Base-by-base conservation (phyloP, 345 rosid genomes). In the Bretschneidera sinensis region DNA sequence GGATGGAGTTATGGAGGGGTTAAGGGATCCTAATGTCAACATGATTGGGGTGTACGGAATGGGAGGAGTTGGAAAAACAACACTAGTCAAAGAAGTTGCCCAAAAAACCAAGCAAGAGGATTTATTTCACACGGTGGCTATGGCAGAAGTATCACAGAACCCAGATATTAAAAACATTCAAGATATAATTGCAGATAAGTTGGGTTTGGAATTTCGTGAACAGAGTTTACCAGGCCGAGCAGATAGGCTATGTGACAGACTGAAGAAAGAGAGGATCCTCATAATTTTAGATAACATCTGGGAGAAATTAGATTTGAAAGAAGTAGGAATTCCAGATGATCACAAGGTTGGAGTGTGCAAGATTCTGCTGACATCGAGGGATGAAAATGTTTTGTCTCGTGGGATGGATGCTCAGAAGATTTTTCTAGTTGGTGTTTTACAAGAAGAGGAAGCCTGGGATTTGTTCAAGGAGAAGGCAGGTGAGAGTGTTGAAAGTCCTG, bases 211-310 rank as follows among this genome's bases (percentile, higher is more conserved):
- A 28, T 18, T 57, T 7, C 20, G 9, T 0, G 22, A 25, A 18
- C 18, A 17, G n/a, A 63, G 24, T 57, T 17, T 16, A 21, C 21
- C 6, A 28, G 63, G 45, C 39, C 62, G 59, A 31, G 58, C 43
- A 43, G 17, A 4, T 18, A 47, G 7, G 15, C 23, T 69, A 4
- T 35, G 24, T 21, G 15, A n/a, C 8, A 64, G 67, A 15, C 24
- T 71, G 43, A 61, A 20, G 61, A 24, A 66, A 11, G 59, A 35
- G 22, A 31, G 28, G n/a, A 28, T 65, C 28, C 77, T 78, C 1
- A 2, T 75, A 0, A 31, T 75, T 33, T 57, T 78, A 0, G 77
- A 78, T 53, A 60, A 75, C 60, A 7, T 78, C 17, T 78, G 78
- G 81, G 34, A 0, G 7, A n/a, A 5, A 8, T 23, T 77, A 4